Percentiles rank a stretch among this genome's conserved stretches.
phyloP scores from a whole-genome alignment of 306 rosid species.

The Pueraria montana region DNA sequence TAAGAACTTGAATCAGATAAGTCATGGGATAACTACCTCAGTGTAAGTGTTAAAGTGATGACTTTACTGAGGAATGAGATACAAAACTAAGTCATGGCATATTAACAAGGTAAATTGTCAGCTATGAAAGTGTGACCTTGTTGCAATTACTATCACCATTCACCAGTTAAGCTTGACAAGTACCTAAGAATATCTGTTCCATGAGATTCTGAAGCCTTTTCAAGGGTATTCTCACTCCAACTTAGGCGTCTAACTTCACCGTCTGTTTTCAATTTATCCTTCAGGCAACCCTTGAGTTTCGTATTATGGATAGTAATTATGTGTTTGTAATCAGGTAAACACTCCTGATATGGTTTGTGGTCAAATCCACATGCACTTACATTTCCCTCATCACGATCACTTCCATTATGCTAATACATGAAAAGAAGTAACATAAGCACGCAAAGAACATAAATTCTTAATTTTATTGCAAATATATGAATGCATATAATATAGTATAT shows the following conservation, averaged over 20 bases:
- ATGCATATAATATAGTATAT: not conserved
- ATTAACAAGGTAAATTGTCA: not conserved
- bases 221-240: slow-evolving; percentile 82
- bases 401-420: slow-evolving; percentile 65
- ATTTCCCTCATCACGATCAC: slow-evolving; percentile 63
- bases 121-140: not conserved
- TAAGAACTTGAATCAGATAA: slow-evolving; percentile 42
- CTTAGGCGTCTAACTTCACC: slow-evolving; percentile 84
- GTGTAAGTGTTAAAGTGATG: not conserved
- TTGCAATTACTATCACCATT: not conserved
- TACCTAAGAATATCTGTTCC: slow-evolving; percentile 89
- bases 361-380: slow-evolving; percentile 47
- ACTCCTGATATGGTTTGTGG: slow-evolving; percentile 54
- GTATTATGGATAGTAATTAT: slow-evolving; percentile 82
- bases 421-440: slow-evolving; percentile 21
- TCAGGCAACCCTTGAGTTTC: slow-evolving; percentile 76
- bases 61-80: not conserved
- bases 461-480: not conserved
- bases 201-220: slow-evolving; percentile 69
- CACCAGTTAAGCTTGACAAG: slow-evolving; percentile 2
- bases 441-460: not conserved
- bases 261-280: slow-evolving; percentile 67
- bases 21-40: not conserved
- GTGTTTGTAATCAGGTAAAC: slow-evolving; percentile 69
- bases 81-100: not conserved